Base-by-base conservation (phyloP, 176 grass and related monocot genomes). In the Neostapfia colusana region DNA sequence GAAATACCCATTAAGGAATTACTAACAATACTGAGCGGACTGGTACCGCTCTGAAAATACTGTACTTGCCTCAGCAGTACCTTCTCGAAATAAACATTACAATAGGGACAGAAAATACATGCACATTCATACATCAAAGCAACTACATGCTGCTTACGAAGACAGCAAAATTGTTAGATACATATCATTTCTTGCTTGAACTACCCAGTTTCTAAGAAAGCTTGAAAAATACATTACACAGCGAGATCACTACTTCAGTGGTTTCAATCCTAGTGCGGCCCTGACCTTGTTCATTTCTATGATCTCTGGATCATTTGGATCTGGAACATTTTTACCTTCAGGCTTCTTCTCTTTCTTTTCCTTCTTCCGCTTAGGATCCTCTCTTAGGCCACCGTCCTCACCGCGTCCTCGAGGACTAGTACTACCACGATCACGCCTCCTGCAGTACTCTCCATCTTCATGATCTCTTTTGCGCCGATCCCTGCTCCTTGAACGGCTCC, bases 261-360 rank as follows among this genome's bases (percentile, higher is more conserved):
- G 90, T 79, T 86, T 86, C 80, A 93, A 45, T 46, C 90, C 90
- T 28, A 93, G 73, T 6, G 83, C 86, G 18, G 90, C 90, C 1
- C 90, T 62, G 5, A 93, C 73, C 72, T 88, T 93, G 80, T 93
- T 93, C 72, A 88, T 88, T 72, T 89, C 90, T 23, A 88, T 83
- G 57, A 93, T 93, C 81, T 89, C 90, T 3, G 90, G 90, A 74
- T 93, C 90, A 46, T 85, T 76, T 15, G 81, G 77, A 81, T 89
- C 90, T 2, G 86, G 86, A 58, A 65, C 86, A 16, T 81, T 89
- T 25, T 58, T 58, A 58, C 90, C 77, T 37, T 81, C 84, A 36
- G 38, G 81, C 75, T 89, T 91, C 64, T 86, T 93, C 76, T 88
- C 88, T 78, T 88, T 93, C 91, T 90, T 93, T 48, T 93, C 91